A percentile compares a stretch with the other conserved stretches of the same genome.
Evolutionary conservation across 129 eudicot species (phyloP).

Genomic region (Chrysanthemum seticuspe): DNA sequence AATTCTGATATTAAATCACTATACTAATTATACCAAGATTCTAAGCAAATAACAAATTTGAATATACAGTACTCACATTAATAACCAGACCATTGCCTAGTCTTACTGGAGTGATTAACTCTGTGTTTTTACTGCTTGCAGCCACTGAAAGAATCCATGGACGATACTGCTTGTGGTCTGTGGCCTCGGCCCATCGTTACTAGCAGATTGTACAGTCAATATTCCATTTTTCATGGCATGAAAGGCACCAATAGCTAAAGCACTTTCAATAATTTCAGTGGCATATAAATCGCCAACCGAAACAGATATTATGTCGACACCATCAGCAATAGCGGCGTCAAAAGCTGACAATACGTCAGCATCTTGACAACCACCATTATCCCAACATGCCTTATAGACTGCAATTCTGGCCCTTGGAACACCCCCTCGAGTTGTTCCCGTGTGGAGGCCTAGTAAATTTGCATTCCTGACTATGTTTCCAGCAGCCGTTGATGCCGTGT

Average conservation of each 20-base stretch:
- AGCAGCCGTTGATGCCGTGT: conserved; percentile 8
- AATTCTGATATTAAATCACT: background rate
- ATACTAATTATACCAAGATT: background rate
- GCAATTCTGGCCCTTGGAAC: conserved; percentile 7
- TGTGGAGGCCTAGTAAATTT: conserved; percentile 3
- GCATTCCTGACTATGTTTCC: conserved; percentile 14
- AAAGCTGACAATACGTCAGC: conserved; percentile 5
- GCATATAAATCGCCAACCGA: background rate
- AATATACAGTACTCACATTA: background rate
- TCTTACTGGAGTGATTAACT: background rate
- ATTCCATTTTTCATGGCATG: conserved; percentile 16
- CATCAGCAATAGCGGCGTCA: conserved; percentile 9
- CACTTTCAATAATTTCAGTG: background rate
- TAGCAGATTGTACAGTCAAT: conserved; percentile 10
- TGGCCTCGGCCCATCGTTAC: background rate
- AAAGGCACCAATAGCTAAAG: background rate
- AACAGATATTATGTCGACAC: background rate
- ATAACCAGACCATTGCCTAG: conserved; percentile 1
- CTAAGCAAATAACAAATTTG: too few relatives aligned
- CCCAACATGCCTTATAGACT: conserved; percentile 10
- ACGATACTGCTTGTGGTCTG: background rate
- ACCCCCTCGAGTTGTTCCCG: conserved; percentile 4
- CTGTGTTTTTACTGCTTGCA: background rate
- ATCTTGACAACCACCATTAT: background rate
- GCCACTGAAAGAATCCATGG: conserved; percentile 14